A percentile compares a stretch with the other conserved stretches of the same genome.
phyloP scores from a whole-genome alignment of 2,329 filamentous ascomycete genomes.

The Sclerotinia subarctica region DNA sequence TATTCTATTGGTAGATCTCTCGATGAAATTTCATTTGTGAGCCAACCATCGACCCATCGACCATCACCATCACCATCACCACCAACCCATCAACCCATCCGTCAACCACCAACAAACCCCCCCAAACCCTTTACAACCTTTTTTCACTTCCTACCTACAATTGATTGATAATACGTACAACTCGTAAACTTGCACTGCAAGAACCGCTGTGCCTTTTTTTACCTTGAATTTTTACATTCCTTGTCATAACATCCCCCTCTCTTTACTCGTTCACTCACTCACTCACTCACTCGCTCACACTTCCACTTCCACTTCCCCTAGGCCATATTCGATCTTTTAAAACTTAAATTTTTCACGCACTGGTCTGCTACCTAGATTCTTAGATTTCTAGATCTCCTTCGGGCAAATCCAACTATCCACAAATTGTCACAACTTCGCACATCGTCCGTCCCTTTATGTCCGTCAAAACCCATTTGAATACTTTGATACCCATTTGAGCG shows the following conservation, averaged over 20 bases:
- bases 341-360: constrained; percentile 8
- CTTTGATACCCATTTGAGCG: constrained; percentile 15
- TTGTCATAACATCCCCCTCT: background rate
- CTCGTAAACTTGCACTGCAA: background rate
- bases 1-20: background rate
- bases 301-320: background rate
- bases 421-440: constrained; percentile 11
- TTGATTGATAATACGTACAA: background rate
- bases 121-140: background rate
- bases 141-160: background rate
- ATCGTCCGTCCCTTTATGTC: background rate
- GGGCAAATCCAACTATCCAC: constrained; percentile 13
- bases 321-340: background rate
- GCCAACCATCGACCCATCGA: background rate
- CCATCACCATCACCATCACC: too few species aligned
- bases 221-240: background rate
- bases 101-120: background rate
- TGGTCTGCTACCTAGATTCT: constrained; percentile 19
- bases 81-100: background rate
- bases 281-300: background rate
- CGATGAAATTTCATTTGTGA: background rate
- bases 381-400: background rate
- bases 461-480: background rate
- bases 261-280: background rate
- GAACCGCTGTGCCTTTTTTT: background rate